A percentile compares a stretch with the other conserved stretches of the same genome.
phyloP scores from a whole-genome alignment of 306 rosid species.

The Lathyrus sativus region DNA sequence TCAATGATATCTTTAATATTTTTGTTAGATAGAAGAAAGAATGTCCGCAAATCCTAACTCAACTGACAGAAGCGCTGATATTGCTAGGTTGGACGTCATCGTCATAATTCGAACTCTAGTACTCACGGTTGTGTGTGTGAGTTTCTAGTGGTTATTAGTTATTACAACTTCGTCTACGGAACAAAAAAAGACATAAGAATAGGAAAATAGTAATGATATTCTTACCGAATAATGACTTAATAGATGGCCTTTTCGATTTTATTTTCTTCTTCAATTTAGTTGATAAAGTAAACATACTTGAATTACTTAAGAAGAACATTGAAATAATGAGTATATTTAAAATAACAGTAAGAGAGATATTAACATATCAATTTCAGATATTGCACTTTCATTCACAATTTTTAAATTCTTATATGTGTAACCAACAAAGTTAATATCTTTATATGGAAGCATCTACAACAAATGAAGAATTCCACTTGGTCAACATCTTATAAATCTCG shows the following conservation, averaged over 20 bases:
- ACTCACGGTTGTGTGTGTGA: too few species aligned
- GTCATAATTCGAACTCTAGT: too few species aligned
- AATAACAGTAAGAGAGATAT: slow-evolving; percentile 8
- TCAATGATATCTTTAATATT: background rate
- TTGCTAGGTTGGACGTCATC: too few species aligned
- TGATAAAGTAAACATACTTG: slow-evolving; percentile 41
- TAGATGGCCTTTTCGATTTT: slow-evolving; percentile 82
- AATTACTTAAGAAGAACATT: slow-evolving; percentile 13
- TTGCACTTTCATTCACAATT: slow-evolving; percentile 67
- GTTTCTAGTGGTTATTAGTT: too few species aligned
- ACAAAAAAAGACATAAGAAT: background rate
- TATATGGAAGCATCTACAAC: slow-evolving; percentile 87
- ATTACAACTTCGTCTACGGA: too few species aligned
- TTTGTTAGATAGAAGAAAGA: slow-evolving; percentile 13
- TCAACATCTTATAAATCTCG: background rate
- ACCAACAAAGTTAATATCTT: slow-evolving; percentile 89
- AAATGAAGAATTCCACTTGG: slow-evolving; percentile 25
- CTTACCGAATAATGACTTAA: slow-evolving; percentile 84
- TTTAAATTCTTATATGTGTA: slow-evolving; percentile 90
- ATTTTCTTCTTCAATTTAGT: slow-evolving; percentile 85
- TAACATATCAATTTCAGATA: slow-evolving; percentile 76
- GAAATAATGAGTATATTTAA: slow-evolving; percentile 11
- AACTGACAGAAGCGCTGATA: too few species aligned
- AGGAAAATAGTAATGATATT: slow-evolving; percentile 14
- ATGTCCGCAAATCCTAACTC: too few species aligned